Conservation (phyloP, 345 rosid species). For the Turritis glabra region DNA sequence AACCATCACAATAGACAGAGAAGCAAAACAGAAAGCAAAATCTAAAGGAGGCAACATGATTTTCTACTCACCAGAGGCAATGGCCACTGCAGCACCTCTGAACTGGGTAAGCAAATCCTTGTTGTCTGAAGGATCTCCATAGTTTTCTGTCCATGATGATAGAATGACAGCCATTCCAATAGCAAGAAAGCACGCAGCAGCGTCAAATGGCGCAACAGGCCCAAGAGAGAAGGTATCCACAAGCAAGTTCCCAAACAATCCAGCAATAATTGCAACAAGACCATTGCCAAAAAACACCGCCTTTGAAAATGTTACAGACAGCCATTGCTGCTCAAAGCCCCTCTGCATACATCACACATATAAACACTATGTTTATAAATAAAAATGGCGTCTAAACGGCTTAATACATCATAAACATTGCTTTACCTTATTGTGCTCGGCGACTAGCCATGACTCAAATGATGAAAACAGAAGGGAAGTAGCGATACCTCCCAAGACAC, state of each 20-base stretch:
- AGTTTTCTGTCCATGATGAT: slow-evolving; percentile 93
- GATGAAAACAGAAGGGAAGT: slow-evolving; percentile 93
- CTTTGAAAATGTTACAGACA: slow-evolving; percentile 90
- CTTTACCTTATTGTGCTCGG: slow-evolving; percentile 92
- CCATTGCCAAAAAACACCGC: slow-evolving; percentile 97
- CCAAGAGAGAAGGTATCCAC: slow-evolving; percentile 82
- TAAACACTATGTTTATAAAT: neutral
- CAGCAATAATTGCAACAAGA: slow-evolving; percentile 87
- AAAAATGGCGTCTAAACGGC: neutral
- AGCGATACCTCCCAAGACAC: slow-evolving; percentile 95
- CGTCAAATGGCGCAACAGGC: slow-evolving; percentile 97
- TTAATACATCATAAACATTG: slow-evolving; percentile 1
- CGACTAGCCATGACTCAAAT: slow-evolving; percentile 99
- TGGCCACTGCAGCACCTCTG: slow-evolving; percentile 91
- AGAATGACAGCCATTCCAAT: slow-evolving; percentile 90
- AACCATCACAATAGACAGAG: neutral
- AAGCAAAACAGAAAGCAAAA: slow-evolving; percentile 10
- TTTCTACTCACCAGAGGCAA: slow-evolving; percentile 75
- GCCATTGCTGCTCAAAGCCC: slow-evolving; percentile 92
- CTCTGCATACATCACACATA: slow-evolving; percentile 52
- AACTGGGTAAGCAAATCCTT: slow-evolving; percentile 91
- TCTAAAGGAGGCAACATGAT: neutral
- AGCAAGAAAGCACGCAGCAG: slow-evolving; percentile 93
- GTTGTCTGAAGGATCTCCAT: slow-evolving; percentile 87
- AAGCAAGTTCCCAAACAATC: slow-evolving; percentile 85